These are phyloP conservation scores for Coemansia sp. DNA, from an alignment of 192 early-diverging fungal species.

Conservation along the genomic window DNA sequence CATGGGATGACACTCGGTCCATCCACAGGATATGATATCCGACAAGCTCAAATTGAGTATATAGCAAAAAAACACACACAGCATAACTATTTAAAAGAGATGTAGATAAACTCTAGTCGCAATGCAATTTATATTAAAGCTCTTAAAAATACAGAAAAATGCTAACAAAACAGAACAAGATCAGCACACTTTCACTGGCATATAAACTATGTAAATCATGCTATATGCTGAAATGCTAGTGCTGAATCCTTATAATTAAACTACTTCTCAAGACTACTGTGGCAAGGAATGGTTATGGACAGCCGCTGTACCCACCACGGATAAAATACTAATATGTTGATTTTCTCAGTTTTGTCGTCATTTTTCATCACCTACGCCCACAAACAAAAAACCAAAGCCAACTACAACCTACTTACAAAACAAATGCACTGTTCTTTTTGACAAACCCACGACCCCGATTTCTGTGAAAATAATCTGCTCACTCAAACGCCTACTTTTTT, in stretches of 20 bases:
- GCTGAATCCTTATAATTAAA: no score
- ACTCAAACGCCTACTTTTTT: background rate
- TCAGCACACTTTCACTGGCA: background rate
- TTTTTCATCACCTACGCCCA: no score
- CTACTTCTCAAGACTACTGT: no score
- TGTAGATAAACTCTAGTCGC: background rate
- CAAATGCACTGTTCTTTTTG: background rate
- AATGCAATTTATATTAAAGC: background rate
- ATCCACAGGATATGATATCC: background rate
- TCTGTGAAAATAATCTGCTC: background rate
- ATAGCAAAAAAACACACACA: background rate
- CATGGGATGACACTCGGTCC: background rate
- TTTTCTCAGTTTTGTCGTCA: no score
- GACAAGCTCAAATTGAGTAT: background rate
- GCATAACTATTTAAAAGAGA: background rate
- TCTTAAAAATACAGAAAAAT: no score
- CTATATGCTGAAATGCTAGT: background rate
- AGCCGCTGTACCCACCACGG: no score
- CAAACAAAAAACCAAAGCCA: no score
- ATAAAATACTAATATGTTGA: no score
- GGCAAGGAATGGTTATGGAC: background rate
- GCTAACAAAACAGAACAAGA: background rate
- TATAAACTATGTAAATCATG: background rate
- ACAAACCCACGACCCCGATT: background rate
- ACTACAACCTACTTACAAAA: no score